Evolutionary conservation across 495 filamentous ascomycete genomes (phyloP), one percentile per base, ranked within the genome.

Genomic region (Aspergillus egyptiacus): DNA sequence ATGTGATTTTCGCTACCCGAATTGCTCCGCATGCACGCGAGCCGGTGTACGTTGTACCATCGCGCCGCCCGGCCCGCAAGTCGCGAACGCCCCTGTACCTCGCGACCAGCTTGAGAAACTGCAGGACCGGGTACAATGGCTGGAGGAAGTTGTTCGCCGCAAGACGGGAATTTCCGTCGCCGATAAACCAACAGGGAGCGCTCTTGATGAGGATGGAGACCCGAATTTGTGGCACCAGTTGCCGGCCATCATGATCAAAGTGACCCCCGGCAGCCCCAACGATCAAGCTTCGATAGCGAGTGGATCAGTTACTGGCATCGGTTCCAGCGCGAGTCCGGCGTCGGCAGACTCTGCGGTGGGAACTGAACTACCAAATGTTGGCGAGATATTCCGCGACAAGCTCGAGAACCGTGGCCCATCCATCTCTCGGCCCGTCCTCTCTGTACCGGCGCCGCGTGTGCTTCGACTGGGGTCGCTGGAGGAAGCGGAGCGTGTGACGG

Each of bases 1-100:
- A 62, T 78, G 74, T 54, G 74, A 78, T 48, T 76, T 77, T 43
- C 66, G 69, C 27, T 78, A 77, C 33, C 74, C 74, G 24, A 76
- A 73, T 49, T 78, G 74, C 48, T 70, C 73, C 14, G 72, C 74
- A 13, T 78, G 74, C 44, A 69, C 69, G 8, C 71, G 73, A 31
- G 74, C 74, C 32, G 70, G 73, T 6, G 72, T 78, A 14, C 71
- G 73, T 40, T 78, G 74, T 47, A 73, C 70, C 35, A 69, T 73
- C 22, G 67, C 69, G 10, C 69, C 70, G 2, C 67, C 68, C 5
- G 68, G 70, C 3, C 68, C 67, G 10, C 67, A 71, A 42, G 63
- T 71, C 43, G 66, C 69, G 31, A 68, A 54, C 44, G 61, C 66
- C 33, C 69, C 70, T 20, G 69, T 73, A 2, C 70, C 70, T 38